Evolutionary conservation across 805 yeast species (phyloP), one percentile per base, ranked within the genome.

Genomic region (Lachancea dasiensis): DNA sequence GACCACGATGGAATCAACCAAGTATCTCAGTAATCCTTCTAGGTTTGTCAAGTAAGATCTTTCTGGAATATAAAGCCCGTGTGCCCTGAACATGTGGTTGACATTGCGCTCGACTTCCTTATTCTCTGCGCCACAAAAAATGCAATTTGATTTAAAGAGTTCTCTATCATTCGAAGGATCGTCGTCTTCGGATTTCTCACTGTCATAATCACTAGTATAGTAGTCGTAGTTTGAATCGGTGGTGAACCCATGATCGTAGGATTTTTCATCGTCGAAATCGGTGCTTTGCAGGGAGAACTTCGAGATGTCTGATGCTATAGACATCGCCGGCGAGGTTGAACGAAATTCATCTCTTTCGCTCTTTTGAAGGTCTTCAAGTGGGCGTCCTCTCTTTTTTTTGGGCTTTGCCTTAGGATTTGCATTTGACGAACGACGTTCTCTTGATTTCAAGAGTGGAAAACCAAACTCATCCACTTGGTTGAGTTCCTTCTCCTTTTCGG

Each of bases 21-120:
- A 61, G 53, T 84, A 85, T 2, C 64, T 58, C n/a, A 92, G 60
- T 27, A 92, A 67, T 0, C 97, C 97, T 27, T 66, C 70, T 34
- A 75, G 64, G 56, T 89, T 86, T 0, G 62, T 65, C 33, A 92
- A 67, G 51, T 75, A 87, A 11, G 75, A 70, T 44, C 70, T 66
- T 58, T 92, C 97, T 1, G 98, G 98, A 5, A 92, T 72, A 45
- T 81, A 92, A 29, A 92, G 68, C 1, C 97, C 97, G 60, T 84
- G 96, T 25, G 60, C 66, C 41, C 69, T 70, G 52, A 75, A 78
- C 95, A 92, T 82, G 59, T 92, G 95, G 20, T 68, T 69, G 21
- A 82, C 70, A 44, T 80, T 80, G 24, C 65, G 69, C 48, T 79
- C 84, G 13, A 77, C 54, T 20, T 73, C 76, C 10, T 55, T 63